These are phyloP conservation scores for Aspergillus hortae DNA, from an alignment of 2,329 filamentous ascomycete species.

Conservation along the genomic window DNA sequence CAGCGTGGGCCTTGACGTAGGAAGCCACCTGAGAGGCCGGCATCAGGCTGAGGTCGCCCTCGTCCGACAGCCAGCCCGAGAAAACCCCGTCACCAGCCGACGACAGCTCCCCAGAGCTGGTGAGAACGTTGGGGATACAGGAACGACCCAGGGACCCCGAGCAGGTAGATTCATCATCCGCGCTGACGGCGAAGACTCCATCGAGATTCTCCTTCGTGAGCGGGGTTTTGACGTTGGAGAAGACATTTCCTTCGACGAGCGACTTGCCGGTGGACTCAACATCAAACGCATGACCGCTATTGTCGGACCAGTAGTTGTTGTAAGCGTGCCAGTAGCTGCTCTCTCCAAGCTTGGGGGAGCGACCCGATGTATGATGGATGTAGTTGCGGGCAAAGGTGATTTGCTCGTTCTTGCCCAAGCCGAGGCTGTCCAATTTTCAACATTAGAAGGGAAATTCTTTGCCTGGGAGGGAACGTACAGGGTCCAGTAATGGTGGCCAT, in stretches of 20 bases:
- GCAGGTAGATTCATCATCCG: constrained; percentile 17
- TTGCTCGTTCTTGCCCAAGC: constrained; percentile 53
- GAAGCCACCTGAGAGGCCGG: constrained; percentile 22
- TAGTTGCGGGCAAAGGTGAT: constrained; percentile 60
- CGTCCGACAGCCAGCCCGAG: constrained; percentile 28
- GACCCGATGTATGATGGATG: constrained; percentile 56
- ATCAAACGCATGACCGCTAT: constrained; percentile 46
- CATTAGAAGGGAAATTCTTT: not conserved
- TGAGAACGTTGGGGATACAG: constrained; percentile 26
- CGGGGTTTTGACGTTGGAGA: constrained; percentile 40
- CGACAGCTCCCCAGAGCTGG: constrained; percentile 27
- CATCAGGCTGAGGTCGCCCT: constrained; percentile 25
- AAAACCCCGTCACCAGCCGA: constrained; percentile 26
- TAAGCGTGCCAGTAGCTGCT: constrained; percentile 54
- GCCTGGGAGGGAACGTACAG: constrained; percentile 23
- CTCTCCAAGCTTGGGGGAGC: constrained; percentile 53
- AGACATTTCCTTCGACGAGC: constrained; percentile 47
- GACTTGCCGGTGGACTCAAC: constrained; percentile 23
- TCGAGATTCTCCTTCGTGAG: constrained; percentile 26
- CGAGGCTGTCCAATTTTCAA: constrained; percentile 34
- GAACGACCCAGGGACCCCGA: constrained; percentile 24
- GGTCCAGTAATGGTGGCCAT: constrained; percentile 58
- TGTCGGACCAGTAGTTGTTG: constrained; percentile 38
- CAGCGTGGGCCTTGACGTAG: constrained; percentile 29
- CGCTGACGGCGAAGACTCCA: constrained; percentile 25